Percentiles rank a stretch among this genome's conserved stretches.
phyloP scores from a whole-genome alignment of 2,329 filamentous ascomycete genomes.

The Diaporthe nobilis region DNA sequence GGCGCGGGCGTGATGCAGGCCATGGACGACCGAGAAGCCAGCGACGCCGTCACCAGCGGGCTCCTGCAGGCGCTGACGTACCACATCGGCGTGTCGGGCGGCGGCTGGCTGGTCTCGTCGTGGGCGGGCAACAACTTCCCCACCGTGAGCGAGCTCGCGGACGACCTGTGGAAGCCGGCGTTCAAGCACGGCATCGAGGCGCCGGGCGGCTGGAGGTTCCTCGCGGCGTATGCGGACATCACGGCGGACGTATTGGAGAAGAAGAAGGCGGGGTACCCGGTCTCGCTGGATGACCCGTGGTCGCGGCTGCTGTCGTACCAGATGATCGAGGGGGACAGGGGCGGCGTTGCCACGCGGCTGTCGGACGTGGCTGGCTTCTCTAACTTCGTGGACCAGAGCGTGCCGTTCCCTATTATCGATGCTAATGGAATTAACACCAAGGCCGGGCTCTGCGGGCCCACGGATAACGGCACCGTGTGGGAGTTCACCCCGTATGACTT shows the following conservation, averaged over 20 bases:
- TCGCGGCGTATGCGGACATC: constrained; percentile 11
- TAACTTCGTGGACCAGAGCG: neutral
- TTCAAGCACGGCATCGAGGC: constrained; percentile 22
- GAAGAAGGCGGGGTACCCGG: constrained; percentile 12
- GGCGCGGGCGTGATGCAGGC: constrained; percentile 34
- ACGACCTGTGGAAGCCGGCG: constrained; percentile 12
- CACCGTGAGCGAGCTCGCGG: neutral
- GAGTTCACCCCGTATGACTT: constrained; percentile 34
- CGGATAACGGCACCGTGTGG: constrained; percentile 21
- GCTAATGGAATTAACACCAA: constrained; percentile 16
- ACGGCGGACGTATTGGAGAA: neutral
- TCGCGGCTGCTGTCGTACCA: constrained; percentile 31
- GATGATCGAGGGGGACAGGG: constrained; percentile 15
- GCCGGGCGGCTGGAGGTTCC: constrained; percentile 13
- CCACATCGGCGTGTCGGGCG: constrained; percentile 31
- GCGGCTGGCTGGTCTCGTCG: constrained; percentile 17
- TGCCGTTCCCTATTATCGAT: constrained; percentile 24
- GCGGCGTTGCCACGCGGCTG: neutral
- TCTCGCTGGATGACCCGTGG: constrained; percentile 24
- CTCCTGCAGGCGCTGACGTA: constrained; percentile 28
- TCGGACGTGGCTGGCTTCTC: constrained; percentile 12
- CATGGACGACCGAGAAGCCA: constrained; percentile 3
- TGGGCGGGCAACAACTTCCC: constrained; percentile 35
- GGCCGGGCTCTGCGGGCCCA: constrained; percentile 3
- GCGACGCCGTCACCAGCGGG: constrained; percentile 8